Percentiles rank a stretch among this genome's conserved stretches.
Evolutionary conservation across 176 grass and related monocot genomes (phyloP).

Genomic region (Aegilops speltoides): DNA sequence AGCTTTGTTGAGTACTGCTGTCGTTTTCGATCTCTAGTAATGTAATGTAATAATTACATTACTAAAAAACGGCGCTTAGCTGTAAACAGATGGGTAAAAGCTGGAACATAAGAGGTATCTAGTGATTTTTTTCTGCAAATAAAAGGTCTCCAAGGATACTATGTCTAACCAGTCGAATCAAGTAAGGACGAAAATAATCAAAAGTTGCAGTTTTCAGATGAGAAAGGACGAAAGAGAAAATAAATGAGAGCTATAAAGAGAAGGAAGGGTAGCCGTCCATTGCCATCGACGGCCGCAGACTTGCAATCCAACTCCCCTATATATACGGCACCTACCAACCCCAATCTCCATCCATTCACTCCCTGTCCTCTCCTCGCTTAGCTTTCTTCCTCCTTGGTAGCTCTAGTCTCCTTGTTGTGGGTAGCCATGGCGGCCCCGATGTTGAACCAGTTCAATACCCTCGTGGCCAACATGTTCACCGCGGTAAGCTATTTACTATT

Average conservation of each 20-base stretch:
- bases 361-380: not conserved
- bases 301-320: not conserved
- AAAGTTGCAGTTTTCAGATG: not conserved
- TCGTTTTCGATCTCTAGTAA: no score
- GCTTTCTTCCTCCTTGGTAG: not conserved
- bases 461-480: slow-evolving; percentile 40
- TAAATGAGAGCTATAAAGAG: not conserved
- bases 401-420: not conserved
- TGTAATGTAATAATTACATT: no score
- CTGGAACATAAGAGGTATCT: no score
- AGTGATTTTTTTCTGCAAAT: no score
- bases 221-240: not conserved
- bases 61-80: no score
- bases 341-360: not conserved
- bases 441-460: slow-evolving; percentile 30
- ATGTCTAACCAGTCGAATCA: no score
- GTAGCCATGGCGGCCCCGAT: slow-evolving; percentile 36
- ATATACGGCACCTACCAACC: not conserved
- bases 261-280: not conserved
- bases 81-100: no score
- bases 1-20: no score
- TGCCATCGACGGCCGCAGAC: not conserved
- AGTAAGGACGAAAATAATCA: no score
- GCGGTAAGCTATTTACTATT: slow-evolving; percentile 22
- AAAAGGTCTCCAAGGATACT: no score